Conservation (phyloP, 1,284 basidiomycete species). For the Rhodotorula sp. region DNA sequence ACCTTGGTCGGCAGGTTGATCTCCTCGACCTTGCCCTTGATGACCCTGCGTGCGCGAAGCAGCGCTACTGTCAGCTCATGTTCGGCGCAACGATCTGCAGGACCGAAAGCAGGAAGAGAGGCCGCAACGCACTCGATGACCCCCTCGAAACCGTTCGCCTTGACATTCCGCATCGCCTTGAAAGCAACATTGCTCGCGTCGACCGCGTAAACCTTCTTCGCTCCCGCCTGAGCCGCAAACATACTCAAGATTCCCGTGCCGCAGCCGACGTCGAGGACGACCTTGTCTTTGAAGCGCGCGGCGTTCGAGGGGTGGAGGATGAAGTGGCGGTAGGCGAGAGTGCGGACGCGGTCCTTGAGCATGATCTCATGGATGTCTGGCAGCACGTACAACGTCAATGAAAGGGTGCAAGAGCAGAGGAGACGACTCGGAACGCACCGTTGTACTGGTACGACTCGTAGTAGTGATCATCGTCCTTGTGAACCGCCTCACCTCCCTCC, state of each 20-base stretch:
- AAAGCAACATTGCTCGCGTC: constrained; percentile 84
- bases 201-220: constrained; percentile 87
- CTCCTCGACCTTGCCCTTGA: constrained; percentile 84
- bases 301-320: constrained; percentile 75
- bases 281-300: constrained; percentile 73
- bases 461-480: constrained; percentile 87
- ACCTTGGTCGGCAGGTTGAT: constrained; percentile 70
- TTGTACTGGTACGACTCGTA: constrained; percentile 89
- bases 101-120: constrained; percentile 1
- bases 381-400: not conserved
- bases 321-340: constrained; percentile 87
- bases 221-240: constrained; percentile 87
- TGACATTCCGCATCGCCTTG: constrained; percentile 78
- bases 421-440: constrained; percentile 55
- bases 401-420: not conserved
- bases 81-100: too few relatives aligned
- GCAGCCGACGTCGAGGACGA: constrained; percentile 93
- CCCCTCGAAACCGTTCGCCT: constrained; percentile 71
- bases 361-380: constrained; percentile 60
- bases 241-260: constrained; percentile 85
- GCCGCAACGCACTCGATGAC: constrained; percentile 62
- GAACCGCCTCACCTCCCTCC: constrained; percentile 26
- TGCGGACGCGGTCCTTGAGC: constrained; percentile 80
- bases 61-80: not conserved
- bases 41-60: constrained; percentile 53